Evolutionary conservation across 129 eudicot genomes (phyloP).

Genomic region (Dittrichia graveolens): DNA sequence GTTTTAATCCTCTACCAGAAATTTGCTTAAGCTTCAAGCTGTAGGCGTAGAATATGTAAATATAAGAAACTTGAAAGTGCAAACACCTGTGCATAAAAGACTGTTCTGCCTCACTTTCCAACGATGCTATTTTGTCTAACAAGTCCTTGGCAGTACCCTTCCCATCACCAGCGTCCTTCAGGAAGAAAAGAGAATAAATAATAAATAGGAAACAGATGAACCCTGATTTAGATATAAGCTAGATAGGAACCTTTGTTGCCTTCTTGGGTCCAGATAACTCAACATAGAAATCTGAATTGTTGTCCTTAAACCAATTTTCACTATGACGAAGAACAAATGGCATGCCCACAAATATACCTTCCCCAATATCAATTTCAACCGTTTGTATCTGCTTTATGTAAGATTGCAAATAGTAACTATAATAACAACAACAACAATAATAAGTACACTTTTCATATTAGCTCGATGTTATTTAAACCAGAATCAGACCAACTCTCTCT

Average conservation of each 20-base stretch:
- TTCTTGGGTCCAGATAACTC: constrained; percentile 49
- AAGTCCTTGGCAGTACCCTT: constrained; percentile 73
- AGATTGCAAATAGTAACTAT: constrained; percentile 22
- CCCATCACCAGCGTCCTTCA: constrained; percentile 87
- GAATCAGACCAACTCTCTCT: constrained; percentile 28
- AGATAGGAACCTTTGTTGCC: constrained; percentile 52
- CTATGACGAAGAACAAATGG: constrained; percentile 86
- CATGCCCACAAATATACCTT: constrained; percentile 73
- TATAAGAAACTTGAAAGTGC: constrained; percentile 12
- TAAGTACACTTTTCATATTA: constrained; percentile 8
- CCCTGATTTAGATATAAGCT: neutral
- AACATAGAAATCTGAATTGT: constrained; percentile 84
- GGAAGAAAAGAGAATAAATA: neutral
- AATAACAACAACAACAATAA: neutral
- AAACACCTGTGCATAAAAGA: constrained; percentile 94
- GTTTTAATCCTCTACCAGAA: too few species aligned
- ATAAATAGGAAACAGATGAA: constrained; percentile 18
- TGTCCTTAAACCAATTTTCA: constrained; percentile 78
- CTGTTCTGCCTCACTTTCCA: constrained; percentile 94
- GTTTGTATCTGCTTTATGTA: constrained; percentile 50
- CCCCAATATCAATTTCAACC: constrained; percentile 58
- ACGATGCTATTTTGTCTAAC: constrained; percentile 72
- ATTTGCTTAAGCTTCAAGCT: too few species aligned
- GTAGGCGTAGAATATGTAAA: neutral
- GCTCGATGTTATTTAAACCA: neutral